Evolutionary conservation across 441 rosid genomes (phyloP), one percentile per base, ranked within the genome.

Genomic region (Mallotus repandus): DNA sequence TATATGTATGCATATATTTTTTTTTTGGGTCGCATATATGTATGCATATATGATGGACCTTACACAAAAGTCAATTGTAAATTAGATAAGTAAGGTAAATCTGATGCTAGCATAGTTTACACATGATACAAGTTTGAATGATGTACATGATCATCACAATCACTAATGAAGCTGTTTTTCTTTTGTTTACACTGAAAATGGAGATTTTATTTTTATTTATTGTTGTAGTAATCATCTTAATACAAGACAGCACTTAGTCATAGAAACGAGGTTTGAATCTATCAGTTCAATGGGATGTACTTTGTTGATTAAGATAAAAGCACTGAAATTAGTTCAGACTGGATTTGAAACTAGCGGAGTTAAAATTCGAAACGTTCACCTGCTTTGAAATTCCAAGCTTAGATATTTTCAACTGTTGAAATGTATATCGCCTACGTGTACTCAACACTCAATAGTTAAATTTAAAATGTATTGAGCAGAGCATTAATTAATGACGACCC

Each of bases 31-130:
- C 29, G 29, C 29, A 25, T 25, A 25, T 25, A 25, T 35, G 38
- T 35, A 35, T 35, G 38, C 38, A 35, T 29, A 32, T 29, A 43
- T 22, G 15, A 43, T 22, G 15, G 14, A 58, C 32, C 35, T 60
- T 29, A 43, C 68, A 52, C 46, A 16, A 35, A 50, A 29, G 75
- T 63, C 67, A 32, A 69, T 18, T 38, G 41, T 66, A 18, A 68
- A 69, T 69, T 69, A 12, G 52, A 69, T 14, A 15, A 25, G 46
- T 43, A 9, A 9, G 60, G 57, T 14, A 25, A 67, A 22, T 67
- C 12, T 18, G 54, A 41, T 55, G 10, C 21, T 14, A 63, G 22
- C 58, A 43, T 29, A 43, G 21, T 29, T 32, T 35, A 35, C 60
- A 52, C 48, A 38, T 0, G 15, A 43, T 41, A 22, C 69, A 53